Evolutionary conservation across 257 asterid genomes (phyloP).

Genomic region (Ajuga chamaepitys): DNA sequence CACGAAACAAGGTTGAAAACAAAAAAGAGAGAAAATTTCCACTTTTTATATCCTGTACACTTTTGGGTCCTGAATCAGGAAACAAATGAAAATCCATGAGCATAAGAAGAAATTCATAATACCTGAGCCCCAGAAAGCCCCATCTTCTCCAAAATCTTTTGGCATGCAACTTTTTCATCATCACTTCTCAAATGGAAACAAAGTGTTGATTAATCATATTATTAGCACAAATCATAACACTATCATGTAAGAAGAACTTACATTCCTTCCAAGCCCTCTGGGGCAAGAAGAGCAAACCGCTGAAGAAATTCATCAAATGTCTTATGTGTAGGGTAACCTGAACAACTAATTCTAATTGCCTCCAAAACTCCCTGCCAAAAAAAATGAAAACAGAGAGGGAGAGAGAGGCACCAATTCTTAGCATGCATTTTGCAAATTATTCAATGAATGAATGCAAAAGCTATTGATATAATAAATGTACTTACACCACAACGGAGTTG

Average conservation of each 20-base stretch:
- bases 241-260: constrained; percentile 31
- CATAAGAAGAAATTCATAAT: constrained; percentile 10
- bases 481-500: constrained; percentile 95
- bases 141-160: constrained; percentile 57
- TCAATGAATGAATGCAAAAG: neutral
- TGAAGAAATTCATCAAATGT: constrained; percentile 60
- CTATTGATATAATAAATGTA: constrained; percentile 22
- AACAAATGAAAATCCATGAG: neutral
- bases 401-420: neutral
- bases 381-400: neutral
- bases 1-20: neutral
- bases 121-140: constrained; percentile 80
- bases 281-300: constrained; percentile 71
- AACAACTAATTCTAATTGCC: constrained; percentile 85
- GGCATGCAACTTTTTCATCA: constrained; percentile 62
- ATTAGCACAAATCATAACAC: neutral
- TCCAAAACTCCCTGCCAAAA: constrained; percentile 70
- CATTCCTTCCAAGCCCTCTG: constrained; percentile 58
- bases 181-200: constrained; percentile 29
- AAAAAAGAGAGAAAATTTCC: neutral
- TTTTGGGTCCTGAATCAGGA: neutral
- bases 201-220: constrained; percentile 16
- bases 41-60: neutral
- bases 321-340: constrained; percentile 90
- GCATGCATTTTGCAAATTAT: neutral